Evolutionary conservation across 176 grass and related monocot genomes (phyloP), one percentile per base, ranked within the genome.

Genomic region (Carex myosuroides): DNA sequence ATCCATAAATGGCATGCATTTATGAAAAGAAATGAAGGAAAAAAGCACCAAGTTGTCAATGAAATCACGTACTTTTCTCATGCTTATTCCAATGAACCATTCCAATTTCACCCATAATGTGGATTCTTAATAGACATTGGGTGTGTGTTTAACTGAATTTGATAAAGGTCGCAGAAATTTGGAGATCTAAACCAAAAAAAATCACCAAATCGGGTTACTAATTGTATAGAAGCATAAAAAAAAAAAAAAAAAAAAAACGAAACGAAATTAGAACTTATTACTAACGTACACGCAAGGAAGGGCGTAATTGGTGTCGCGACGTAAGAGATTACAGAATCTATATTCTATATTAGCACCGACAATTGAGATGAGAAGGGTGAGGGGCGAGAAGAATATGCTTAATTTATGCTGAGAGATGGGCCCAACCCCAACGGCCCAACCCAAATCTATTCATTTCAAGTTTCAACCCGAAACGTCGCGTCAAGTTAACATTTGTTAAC

Each of bases 331-430:
- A 48, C 4, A 10, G 13, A 32, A 57, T 57, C 52, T 78, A 32
- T 76, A 56, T 77, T 57, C 52, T 78, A 32, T 76, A 56, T 77
- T 17, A 78, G 73, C 73, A 78, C 73, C 52, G 52, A 57, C 71
- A 71, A 46, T 20, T 17, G 37, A 48, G 48, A n/a, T 17, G 37
- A 48, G 48, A n/a, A 42, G 10, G 66, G 66, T 41, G 4, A n/a
- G 33, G 13, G 2, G 13, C 33, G 64, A 37, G 11, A 67, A 32
- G 8, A 67, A 37, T 11, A 67, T 29, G 1, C 29, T 29, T 29
- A 29, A 29, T 29, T 29, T 29, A 29, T 29, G 64, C 32, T 64
- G 61, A 64, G 10, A 64, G 22, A 26, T 64, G 61, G 60, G 22
- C 61, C 61, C 61, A 26, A 26, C 29, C 1, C 29, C 29, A 29